These are phyloP conservation scores for Collybiopsis luxurians DNA, from an alignment of 768 basidiomycete species.

Conservation along the genomic window DNA sequence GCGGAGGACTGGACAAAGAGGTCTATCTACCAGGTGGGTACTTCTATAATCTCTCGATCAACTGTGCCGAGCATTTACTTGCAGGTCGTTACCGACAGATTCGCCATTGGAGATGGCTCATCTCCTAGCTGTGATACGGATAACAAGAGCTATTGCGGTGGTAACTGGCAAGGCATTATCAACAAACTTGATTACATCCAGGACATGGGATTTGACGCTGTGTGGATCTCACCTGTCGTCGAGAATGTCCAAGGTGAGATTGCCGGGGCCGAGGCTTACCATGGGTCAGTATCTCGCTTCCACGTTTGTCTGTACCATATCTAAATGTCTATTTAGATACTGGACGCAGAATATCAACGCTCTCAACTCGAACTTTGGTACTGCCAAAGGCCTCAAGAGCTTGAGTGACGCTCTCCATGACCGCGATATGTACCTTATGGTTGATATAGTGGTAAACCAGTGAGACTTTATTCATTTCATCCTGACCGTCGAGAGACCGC, in stretches of 20 bases:
- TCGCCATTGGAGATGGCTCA: slow-evolving; percentile 48
- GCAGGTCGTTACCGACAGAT: slow-evolving; percentile 57
- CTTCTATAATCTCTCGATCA: background rate
- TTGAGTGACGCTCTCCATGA: slow-evolving; percentile 64
- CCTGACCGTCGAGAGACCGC: too few relatives aligned
- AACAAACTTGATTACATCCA: slow-evolving; percentile 75
- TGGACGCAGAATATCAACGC: slow-evolving; percentile 53
- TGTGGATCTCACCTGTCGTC: slow-evolving; percentile 74
- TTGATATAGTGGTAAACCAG: slow-evolving; percentile 77
- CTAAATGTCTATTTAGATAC: slow-evolving; percentile 26
- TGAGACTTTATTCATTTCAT: too few relatives aligned
- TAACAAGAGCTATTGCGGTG: slow-evolving; percentile 64
- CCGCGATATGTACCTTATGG: slow-evolving; percentile 65
- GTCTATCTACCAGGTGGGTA: slow-evolving; percentile 24
- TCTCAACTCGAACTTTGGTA: slow-evolving; percentile 72
- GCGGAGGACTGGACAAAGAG: slow-evolving; percentile 19
- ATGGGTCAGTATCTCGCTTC: slow-evolving; percentile 42
- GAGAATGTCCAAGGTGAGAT: slow-evolving; percentile 58
- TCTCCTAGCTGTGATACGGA: slow-evolving; percentile 48
- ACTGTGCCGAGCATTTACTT: background rate
- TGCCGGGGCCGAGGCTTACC: slow-evolving; percentile 61
- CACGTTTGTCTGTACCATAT: too few relatives aligned
- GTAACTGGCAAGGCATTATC: slow-evolving; percentile 60
- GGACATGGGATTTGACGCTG: slow-evolving; percentile 69
- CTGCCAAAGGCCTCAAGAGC: slow-evolving; percentile 65